Evolutionary conservation across 129 eudicot species (phyloP), one percentile per base, ranked within the genome.

Genomic region (Arctium lappa): DNA sequence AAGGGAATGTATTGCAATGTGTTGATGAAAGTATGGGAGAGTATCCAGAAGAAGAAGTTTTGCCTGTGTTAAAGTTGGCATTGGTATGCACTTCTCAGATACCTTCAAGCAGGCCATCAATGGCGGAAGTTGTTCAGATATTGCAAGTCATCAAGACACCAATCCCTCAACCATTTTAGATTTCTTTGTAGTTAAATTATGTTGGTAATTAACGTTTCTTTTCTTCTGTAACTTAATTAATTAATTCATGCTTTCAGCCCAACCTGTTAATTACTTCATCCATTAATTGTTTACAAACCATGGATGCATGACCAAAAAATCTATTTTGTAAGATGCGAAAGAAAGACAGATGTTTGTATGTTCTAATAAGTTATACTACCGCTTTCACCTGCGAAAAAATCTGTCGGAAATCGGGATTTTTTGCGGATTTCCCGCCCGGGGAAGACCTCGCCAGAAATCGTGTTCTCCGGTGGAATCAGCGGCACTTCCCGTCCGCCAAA

Each of bases 101-200:
- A 79, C 99, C 99, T 74, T 96, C 99, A 8, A 94, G 97, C 53
- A 89, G 99, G 80, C 98, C 98, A 53, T 91, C 99, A 8, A 96
- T 96, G 99, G 88, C 95, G 0, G 99, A 96, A 71, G 96, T 96
- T 31, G 98, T 96, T 44, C 99, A 96, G 86, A 93, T 96, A 69
- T 80, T 96, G 85, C 91, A 96, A 86, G 99, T 96, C 8, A 96
- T 96, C 86, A 91, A 89, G 86, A 88, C 98, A 36, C 95, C 98
- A 3, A 79, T 91, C 34, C 91, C 94, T 42, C 87, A 83, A 85
- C 80, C 89, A 30, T 88, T 40, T 32, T 89, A 38, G 27, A 79
- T 16, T 77, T 42, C 75, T 34, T 0, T 77, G 69, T 46, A 2
- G 5, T 16, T 60, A 60, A 56, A 60, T 16, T 62, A 50, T 18